Evolutionary conservation across 2,329 filamentous ascomycete genomes (phyloP), one percentile per base, ranked within the genome.

Genomic region (Aspergillus fumigatus): DNA sequence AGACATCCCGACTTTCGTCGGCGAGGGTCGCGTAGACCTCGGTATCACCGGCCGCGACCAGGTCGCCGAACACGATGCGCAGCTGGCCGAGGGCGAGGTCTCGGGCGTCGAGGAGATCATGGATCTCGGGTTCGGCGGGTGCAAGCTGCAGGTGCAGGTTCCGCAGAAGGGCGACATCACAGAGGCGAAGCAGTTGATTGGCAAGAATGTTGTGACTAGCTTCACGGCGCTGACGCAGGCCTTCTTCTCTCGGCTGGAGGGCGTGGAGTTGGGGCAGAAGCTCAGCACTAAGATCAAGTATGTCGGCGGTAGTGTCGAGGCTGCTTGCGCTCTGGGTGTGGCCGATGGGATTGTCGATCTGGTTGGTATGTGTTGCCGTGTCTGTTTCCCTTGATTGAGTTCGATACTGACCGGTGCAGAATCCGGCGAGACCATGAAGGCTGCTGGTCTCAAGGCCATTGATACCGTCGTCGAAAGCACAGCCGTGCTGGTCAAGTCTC

Each of bases 331-430:
- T 21, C 80, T 99, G 54, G 94, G 94, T 53, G 92, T 97, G 27
- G 94, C 94, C 47, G 93, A 97, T 72, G 94, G 93, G 51, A 97
- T 99, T 72, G 92, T 99, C 49, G 94, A 99, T 78, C 86, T 99
- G 56, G 94, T 99, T 70, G 92, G 91, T 94, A 76, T 72, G 89
- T 84, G 89, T 84, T 43, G n/a, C 51, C 19, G n/a, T 9, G 11
- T 32, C 43, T 23, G 56, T 23, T 47, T 40, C 25, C 21, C 17
- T 17, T 11, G 14, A 29, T 52, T 58, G 35, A 66, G 49, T 19
- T 4, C 29, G 56, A 51, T 45, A 25, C 2, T 26, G 19, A 47
- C 11, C 10, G 14, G 9, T 21, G 1, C 65, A 94, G 93, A 99
- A 80, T 97, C 94, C 21, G 94, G 94, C 55, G 93, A 97, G 77